Base-by-base conservation (phyloP, 2,329 filamentous ascomycete genomes). In the Fusarium sp. region DNA sequence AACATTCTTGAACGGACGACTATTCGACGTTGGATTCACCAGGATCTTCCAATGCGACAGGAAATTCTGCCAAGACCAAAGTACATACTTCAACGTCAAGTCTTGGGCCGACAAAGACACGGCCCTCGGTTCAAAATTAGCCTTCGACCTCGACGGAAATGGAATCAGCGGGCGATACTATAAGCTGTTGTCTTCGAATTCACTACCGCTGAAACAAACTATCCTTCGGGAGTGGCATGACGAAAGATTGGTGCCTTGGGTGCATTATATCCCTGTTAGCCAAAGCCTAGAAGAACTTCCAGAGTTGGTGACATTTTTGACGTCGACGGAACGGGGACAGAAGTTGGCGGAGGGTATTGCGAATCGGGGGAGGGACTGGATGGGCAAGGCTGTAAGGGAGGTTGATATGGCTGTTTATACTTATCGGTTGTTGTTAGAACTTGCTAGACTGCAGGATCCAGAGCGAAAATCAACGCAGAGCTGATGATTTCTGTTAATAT, bases 401-500 rank as follows among this genome's bases (percentile, higher is more conserved):
- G 83, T 87, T 40, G 89, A 92, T 74, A 84, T 89, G 72, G 82
- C 85, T 29, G 81, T 88, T 3, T 90, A 90, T 80, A 81, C 88
- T 29, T 91, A 90, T 71, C 81, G 90, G 52, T 74, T 91, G 62
- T 66, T 92, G 71, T 73, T 91, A 25, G 90, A 92, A 81, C 83
- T 85, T 52, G 81, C 79, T 20, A 79, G 83, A 51, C 46, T 84
- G 10, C 78, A 81, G 62, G 82, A 85, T 55, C 76, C 75, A 8
- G 45, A 67, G 4, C 64, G 75, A 11, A 22, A 57, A 29, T 63
- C 58, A 16, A 22, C 15, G 20, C 9, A 44, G 4, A 22, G 18
- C 34, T 18, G 6, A 38, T 38, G 18, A n/a, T n/a, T 38, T 38
- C 3, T 11, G 6, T n/a, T n/a, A 6, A n/a, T 11, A 11, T n/a